Evolutionary conservation across 2,329 filamentous ascomycete genomes (phyloP), one percentile per base, ranked within the genome.

Genomic region (Penicillium crustosum): DNA sequence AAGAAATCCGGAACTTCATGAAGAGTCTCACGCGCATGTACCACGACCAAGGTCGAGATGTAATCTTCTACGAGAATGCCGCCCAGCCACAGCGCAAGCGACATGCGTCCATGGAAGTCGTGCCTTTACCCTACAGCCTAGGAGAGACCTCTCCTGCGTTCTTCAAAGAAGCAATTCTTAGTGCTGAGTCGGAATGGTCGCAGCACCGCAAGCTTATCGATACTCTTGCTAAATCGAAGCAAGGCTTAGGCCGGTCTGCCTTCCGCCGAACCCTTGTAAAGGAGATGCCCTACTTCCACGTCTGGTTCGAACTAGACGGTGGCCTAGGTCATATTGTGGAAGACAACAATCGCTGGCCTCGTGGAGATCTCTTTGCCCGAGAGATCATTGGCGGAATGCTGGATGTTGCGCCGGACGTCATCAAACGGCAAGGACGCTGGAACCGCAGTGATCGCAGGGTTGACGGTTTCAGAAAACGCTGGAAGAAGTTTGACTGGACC

Each of bases 1-100:
- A 99, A 72, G 94, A 99, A 76, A 88, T 99, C 6, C 89, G 94
- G 66, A 99, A 99, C 74, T 99, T 99, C 72, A 97, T 97, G 93
- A 99, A 99, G 79, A 89, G 86, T 58, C 82, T 99, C 21, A 97
- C 89, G 5, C 87, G 93, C 44, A 89, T 97, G 85, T 99, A 97
- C 76, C 91, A 96, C 77, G 89, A 93, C 43, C 91, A 95, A 74
- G 92, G 93, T 12, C 89, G 90, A 51, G 91, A 94, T 67, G 93
- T 97, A 10, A 80, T 99, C 61, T 99, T 99, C 78, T 99, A 99
- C 80, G 94, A 99, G 72, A 97, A 99, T 72, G 94, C 94, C 2
- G 93, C 92, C 0, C 81, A 86, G 15, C 92, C 92, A 1, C 84
- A 89, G 3, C 83, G 90, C 19, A 90, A 89, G 65, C 82, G 85